Evolutionary conservation across 1,284 basidiomycete species (phyloP).

Genomic region (Golubevia pallescens): DNA sequence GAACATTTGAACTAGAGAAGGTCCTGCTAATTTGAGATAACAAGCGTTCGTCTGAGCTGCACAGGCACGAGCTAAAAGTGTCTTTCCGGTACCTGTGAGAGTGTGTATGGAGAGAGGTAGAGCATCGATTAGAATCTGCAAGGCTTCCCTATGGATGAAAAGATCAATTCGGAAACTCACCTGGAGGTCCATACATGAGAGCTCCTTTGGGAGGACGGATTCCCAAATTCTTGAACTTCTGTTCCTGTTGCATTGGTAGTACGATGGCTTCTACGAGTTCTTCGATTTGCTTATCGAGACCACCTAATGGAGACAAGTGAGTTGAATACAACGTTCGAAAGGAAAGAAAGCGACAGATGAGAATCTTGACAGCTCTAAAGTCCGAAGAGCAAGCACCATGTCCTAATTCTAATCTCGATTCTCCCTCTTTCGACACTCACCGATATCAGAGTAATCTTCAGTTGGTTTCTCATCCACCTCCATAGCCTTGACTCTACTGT

Average conservation of each 20-base stretch:
- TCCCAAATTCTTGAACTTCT: conserved; percentile 81
- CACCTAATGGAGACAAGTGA: conserved; percentile 46
- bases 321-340: no score
- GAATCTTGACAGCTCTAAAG: neutral
- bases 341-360: conserved; percentile 1
- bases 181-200: conserved; percentile 80
- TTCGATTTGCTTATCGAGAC: conserved; percentile 81
- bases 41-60: conserved; percentile 82
- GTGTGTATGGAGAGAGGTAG: no score
- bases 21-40: conserved; percentile 79
- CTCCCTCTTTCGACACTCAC: conserved; percentile 49
- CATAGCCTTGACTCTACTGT: conserved; percentile 85
- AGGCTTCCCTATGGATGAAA: no score
- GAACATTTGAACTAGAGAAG: conserved; percentile 81
- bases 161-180: conserved; percentile 67
- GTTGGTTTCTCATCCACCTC: conserved; percentile 85
- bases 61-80: conserved; percentile 77
- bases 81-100: conserved; percentile 83
- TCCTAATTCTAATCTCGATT: no score
- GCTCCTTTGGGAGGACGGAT: conserved; percentile 80
- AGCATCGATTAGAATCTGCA: no score
- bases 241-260: conserved; percentile 79
- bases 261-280: conserved; percentile 81
- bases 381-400: neutral
- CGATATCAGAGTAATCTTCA: conserved; percentile 80